Evolutionary conservation across 352 stramenopile genomes (phyloP), one percentile per base, ranked within the genome.

Genomic region (Globisporangium emineosum): DNA sequence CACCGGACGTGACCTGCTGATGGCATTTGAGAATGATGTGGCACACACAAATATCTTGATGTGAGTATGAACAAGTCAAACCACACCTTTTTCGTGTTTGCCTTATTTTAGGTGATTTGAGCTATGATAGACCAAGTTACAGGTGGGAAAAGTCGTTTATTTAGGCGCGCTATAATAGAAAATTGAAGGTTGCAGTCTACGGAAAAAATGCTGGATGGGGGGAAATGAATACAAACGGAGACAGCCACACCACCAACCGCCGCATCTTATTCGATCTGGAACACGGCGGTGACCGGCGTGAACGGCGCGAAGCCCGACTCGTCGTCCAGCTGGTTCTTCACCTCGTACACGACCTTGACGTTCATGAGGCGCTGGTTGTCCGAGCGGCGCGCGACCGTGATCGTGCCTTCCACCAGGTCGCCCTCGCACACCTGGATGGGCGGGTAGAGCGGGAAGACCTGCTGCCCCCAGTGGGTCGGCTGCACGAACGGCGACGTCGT

Each of bases 301-400:
- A 69, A 71, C 17, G 71, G 57, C 61, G 78, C 72, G 60, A 68
- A 81, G 57, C 70, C 67, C 42, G 75, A 62, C 56, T 83, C 68
- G 45, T 93, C 83, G 50, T 93, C 87, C 15, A 75, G 70, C 55
- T 81, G 85, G 49, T 68, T 68, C 57, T 79, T 75, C 12, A 96
- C 70, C 54, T 79, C 76, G 66, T 89, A 90, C 50, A 93, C 81
- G 55, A 92, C 91, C 77, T 93, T 91, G 66, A 96, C 88, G 65
- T 93, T 96, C 79, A 96, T 90, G 61, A 96, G 77, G 55, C 88
- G 82, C 72, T 96, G 88, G 73, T 96, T 96, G 74, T 96, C 86
- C 19, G 76, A 65, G 65, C 88, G 86, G 55, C 88, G 82, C 62
- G 78, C 81, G 61, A 96, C 84, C n/a, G 75, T 45, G 65, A 96